Base-by-base conservation (phyloP, 2,329 filamentous ascomycete genomes). In the Dendryphion nanum region DNA sequence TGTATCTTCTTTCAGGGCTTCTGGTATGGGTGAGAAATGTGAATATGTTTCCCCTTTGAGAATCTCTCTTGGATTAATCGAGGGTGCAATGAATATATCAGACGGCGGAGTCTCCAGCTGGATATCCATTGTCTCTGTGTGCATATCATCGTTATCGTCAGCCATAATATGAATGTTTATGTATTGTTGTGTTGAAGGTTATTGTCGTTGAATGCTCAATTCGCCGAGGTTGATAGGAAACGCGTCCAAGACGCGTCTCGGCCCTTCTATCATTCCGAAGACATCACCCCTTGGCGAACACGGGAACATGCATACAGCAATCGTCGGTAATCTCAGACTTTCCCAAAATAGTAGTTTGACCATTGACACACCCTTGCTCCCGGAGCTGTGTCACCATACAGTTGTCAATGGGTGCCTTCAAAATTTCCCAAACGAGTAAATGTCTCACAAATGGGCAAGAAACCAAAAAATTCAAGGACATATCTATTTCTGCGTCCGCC, bases 1-100 rank as follows among this genome's bases (percentile, higher is more conserved):
- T 63, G 69, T 67, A 48, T 73, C 66, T 6, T 65, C 49, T 15
- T 55, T 45, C 14, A 74, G 57, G 13, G 57, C 52, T 28, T 55
- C 40, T 4, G 73, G 72, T 13, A 74, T 64, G 2, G 66, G 54
- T 8, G 71, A 73, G 40, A 68, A 71, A 45, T 75, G 66, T 7
- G 72, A 69, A 46, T 76, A 75, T 35, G 71, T 73, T 30, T 62
- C 61, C 40, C 73, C 73, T 3, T 57, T 46, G 7, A 72, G 54
- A 23, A 74, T 59, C 19, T 63, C 51, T 20, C 48, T 28, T 30
- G 54, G 62, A 45, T 66, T 37, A 40, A 76, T 67, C 2, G 72
- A 75, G 6, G 72, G 71, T 12, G 72, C 66, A 44, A 69, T 69
- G 58, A 75, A 75, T 42, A 73, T 57, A 33, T 59, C 53, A 18